Percentiles rank a stretch among this genome's conserved stretches.
Conservation (phyloP, 2,329 filamentous ascomycete species). For the Colletotrichum theobromicola region DNA sequence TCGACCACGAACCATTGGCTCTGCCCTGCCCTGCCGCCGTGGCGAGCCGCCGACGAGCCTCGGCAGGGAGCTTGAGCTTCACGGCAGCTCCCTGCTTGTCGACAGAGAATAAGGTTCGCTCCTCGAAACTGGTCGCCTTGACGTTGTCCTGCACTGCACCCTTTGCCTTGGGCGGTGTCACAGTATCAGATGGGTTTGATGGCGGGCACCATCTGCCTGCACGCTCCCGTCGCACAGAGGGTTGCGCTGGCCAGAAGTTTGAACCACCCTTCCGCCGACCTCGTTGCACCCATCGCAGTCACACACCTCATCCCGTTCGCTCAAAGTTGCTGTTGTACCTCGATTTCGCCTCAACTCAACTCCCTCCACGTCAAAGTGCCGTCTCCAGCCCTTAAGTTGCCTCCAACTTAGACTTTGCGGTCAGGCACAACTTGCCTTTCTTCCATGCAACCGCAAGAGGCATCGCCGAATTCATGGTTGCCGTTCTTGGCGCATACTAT, state of each 20-base stretch:
- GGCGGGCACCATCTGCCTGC: not conserved
- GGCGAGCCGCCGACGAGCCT: not conserved
- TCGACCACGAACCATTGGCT: conserved; percentile 1
- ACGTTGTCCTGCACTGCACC: not conserved
- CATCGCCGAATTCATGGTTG: not conserved
- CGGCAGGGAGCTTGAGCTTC: not conserved
- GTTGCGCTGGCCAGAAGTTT: conserved; percentile 2
- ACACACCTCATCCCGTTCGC: not conserved
- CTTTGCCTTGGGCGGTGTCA: conserved; percentile 4
- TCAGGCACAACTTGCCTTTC: not conserved
- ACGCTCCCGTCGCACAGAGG: conserved; percentile 13
- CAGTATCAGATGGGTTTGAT: conserved; percentile 20
- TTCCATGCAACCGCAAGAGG: not conserved
- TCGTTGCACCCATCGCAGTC: not conserved
- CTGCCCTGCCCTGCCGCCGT: not conserved
- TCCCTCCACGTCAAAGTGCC: not conserved
- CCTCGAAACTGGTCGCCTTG: conserved; percentile 16
- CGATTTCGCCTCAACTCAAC: not conserved
- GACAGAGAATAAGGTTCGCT: not conserved
- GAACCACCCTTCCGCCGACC: not conserved
- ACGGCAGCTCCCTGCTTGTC: not conserved
- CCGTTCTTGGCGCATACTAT: not conserved
- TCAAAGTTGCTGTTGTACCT: not conserved
- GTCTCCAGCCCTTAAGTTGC: not conserved
- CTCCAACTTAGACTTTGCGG: conserved; percentile 1